Evolutionary conservation across 345 rosid species (phyloP), one percentile per base, ranked within the genome.

Genomic region (Nephelium lappaceum): DNA sequence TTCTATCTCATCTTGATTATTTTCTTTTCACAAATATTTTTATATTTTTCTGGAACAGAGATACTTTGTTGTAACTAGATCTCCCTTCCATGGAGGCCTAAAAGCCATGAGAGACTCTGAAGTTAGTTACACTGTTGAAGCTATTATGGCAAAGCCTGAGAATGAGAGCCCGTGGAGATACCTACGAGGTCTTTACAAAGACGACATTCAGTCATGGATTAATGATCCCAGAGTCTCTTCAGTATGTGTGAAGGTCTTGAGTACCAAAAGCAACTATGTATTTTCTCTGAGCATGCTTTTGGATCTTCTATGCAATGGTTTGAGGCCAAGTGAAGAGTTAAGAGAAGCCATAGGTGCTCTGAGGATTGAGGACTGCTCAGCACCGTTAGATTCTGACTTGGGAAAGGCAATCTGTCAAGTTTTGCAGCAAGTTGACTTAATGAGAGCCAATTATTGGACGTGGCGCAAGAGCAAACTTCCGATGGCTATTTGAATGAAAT

Each of bases 151-250:
- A 6, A 80, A 83, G 77, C 95, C 97, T 0, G 91, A 85, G 63
- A 96, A 96, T 15, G 98, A 94, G 86, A 90, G 98, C 78, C 91
- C 97, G 10, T 94, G 98, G 97, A 84, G 97, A 72, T 96, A 93
- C 90, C 92, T 89, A 31, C 86, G 88, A 57, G 95, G 97, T 43
- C 97, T 94, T 71, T 94, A 92, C 90, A 89, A 86, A 72, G 93
- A 78, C 8, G 84, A 90, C 60, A 68, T 67, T 11, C 71, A 83
- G 42, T 84, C 84, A 25, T 89, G 85, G 94, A 78, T 89, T 70
- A 85, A 81, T 53, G 90, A 93, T 88, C 84, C 87, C 25, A 81
- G 78, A 72, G 87, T 93, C 18, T 80, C 95, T 15, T 88, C 90
- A 1, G 84, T 87, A 31, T 96, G 99, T 84, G 81, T 94, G 82